Percentiles rank a stretch among this genome's conserved stretches.
Conservation (phyloP, 805 yeast genomes). For the Ogataea neopini region DNA sequence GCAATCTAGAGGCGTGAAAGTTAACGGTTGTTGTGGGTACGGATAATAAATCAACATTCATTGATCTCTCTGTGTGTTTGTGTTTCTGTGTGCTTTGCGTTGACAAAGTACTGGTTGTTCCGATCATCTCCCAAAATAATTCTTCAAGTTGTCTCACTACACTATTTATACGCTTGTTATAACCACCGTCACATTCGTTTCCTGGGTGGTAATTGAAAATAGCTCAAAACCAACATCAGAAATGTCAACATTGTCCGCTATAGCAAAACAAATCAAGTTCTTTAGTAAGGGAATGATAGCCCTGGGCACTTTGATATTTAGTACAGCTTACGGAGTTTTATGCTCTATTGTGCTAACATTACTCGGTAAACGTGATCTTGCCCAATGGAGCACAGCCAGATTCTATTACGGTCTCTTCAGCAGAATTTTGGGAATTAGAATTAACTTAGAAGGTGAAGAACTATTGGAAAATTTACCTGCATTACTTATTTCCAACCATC, state of each 20-base stretch:
- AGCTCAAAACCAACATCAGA: constrained; percentile 9
- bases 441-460: constrained; percentile 68
- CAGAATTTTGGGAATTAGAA: constrained; percentile 63
- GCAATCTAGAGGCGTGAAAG: not conserved
- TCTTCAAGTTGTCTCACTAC: constrained; percentile 14
- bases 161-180: constrained; percentile 9
- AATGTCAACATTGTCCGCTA: constrained; percentile 16
- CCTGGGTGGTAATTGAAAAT: constrained; percentile 21
- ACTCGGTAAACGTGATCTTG: constrained; percentile 71
- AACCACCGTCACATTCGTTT: constrained; percentile 11
- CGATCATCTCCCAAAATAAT: not conserved
- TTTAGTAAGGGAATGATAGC: constrained; percentile 57
- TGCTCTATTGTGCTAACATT: constrained; percentile 69
- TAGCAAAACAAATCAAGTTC: constrained; percentile 46
- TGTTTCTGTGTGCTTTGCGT: too few relatives aligned
- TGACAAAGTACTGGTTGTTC: too few relatives aligned
- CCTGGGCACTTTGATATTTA: constrained; percentile 50
- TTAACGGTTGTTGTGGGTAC: too few relatives aligned
- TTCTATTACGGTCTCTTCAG: constrained; percentile 69
- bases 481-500: constrained; percentile 84
- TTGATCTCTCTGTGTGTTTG: not conserved
- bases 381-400: constrained; percentile 90
- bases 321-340: constrained; percentile 75
- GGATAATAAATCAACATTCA: not conserved
- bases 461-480: constrained; percentile 65